Base-by-base conservation (phyloP, 352 stramenopile species). In the Pythium brachiatum region DNA sequence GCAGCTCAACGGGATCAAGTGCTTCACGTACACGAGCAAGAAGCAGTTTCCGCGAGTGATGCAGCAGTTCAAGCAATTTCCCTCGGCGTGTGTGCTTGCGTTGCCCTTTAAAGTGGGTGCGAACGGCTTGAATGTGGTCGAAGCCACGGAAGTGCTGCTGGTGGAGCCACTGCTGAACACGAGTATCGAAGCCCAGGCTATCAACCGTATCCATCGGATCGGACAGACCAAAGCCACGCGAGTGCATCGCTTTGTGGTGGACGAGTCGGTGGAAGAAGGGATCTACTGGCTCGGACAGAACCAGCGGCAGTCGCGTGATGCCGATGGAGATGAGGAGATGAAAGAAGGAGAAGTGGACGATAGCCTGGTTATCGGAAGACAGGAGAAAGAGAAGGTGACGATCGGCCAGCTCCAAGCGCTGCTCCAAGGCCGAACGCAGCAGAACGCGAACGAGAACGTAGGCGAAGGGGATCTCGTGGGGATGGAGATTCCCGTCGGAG, bases 81-180 rank as follows among this genome's bases (percentile, higher is more conserved):
- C 72, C 18, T 68, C 72, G 1, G 74, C 79, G 6, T 88, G 80
- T 60, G 80, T 91, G 47, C 72, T 96, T 7, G 77, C 82, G 23
- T 43, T 96, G 47, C 83, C 83, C 12, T 90, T 96, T 36, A 96
- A 96, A 68, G 75, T 95, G 29, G 92, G 88, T 23, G 90, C 89
- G 2, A 95, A 97, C 60, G 92, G 93, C 9, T 73, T 98, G n/a
- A 98, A 96, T 57, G 70, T 98, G 2, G 75, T 96, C 7, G 89
- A 98, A 47, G 91, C 91, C n/a, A 96, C 81, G 2, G 89, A 98
- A 56, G 81, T 97, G 3, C 75, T 97, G 55, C 85, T 98, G 29
- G 64, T 98, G n/a, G 90, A 98, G 58, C 91, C 91, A 7, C 68
- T 97, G 5, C 64, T 97, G 46, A 97, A 96, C 64, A 66, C 65